Conservation (phyloP, 805 yeast species). For the Wickerhamiella kurtzmanii region DNA sequence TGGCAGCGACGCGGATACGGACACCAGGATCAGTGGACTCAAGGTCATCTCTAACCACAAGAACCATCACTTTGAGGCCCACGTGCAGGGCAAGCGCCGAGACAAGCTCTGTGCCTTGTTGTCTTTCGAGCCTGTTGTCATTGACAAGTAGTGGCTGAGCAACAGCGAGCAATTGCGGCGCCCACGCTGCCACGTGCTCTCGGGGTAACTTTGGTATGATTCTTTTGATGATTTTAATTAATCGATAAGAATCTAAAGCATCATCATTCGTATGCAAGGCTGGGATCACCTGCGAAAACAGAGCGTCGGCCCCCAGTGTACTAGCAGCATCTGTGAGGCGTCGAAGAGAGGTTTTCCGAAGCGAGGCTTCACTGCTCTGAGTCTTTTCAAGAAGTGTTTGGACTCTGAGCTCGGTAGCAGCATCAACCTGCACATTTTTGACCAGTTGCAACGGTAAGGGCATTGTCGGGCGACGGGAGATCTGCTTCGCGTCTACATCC, state of each 20-base stretch:
- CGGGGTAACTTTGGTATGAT: slow-evolving; percentile 53
- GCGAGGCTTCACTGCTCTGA: slow-evolving; percentile 62
- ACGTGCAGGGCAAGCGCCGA: slow-evolving; percentile 65
- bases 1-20: slow-evolving; percentile 59
- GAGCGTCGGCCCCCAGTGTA: not conserved
- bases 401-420: not conserved
- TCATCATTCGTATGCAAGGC: not conserved
- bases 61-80: slow-evolving; percentile 69
- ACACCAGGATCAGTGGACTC: slow-evolving; percentile 73
- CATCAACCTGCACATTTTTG: not conserved
- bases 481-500: too few relatives aligned
- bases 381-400: slow-evolving; percentile 41
- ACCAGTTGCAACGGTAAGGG: not conserved
- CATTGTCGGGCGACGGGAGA: too few relatives aligned
- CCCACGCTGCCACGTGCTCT: slow-evolving; percentile 47
- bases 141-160: slow-evolving; percentile 70
- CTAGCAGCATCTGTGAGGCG: slow-evolving; percentile 50
- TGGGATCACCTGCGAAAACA: not conserved
- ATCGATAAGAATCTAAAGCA: slow-evolving; percentile 37
- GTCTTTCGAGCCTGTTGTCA: slow-evolving; percentile 58
- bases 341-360: slow-evolving; percentile 57
- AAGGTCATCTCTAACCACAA: slow-evolving; percentile 66
- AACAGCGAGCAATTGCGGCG: slow-evolving; percentile 58
- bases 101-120: slow-evolving; percentile 69
- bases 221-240: slow-evolving; percentile 64